Evolutionary conservation across 2,329 filamentous ascomycete genomes (phyloP), one percentile per base, ranked within the genome.

Genomic region (Ilyonectria mors-panacis): DNA sequence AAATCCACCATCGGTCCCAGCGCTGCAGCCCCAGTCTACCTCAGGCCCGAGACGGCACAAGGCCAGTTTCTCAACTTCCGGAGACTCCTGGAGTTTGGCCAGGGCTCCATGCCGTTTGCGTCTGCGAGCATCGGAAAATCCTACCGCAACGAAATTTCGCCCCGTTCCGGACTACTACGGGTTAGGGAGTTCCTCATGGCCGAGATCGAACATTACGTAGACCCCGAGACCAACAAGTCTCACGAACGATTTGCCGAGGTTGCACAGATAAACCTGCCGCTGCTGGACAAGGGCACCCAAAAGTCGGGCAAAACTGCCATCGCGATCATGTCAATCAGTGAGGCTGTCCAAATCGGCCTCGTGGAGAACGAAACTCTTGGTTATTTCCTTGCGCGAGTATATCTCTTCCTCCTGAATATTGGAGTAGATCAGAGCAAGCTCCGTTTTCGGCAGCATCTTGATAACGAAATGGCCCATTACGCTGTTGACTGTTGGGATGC

Each of bases 121-220:
- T 98, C 95, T 55, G 96, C 96, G 50, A 97, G 94, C 42, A 97
- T 99, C 79, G 96, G 96, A 82, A 97, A 97, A 84, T 98, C 95
- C 2, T 98, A 97, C 88, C 91, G 96, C 77, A 99, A 99, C 80
- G 96, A 99, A 80, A 98, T 99, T 75, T 98, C 96, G 0, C 96
- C 96, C 9, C 90, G 96, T 63, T 90, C 94, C 70, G 96, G 96
- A 82, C 90, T 99, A 45, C 85, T 99, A 64, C 93, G 96, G 75
- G 96, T 99, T 45, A 93, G 96, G 75, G 96, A 99, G 81, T 98
- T 99, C 84, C 84, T 98, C 76, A 98, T 99, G 96, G 96, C 95
- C 26, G 96, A 99, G 84, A 97, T 99, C 75, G 96, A 99, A 85
- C 96, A 98, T 82, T 99, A 94, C 79, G 96, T 99, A 73, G 96